Percentiles rank a stretch among this genome's conserved stretches.
These are phyloP conservation scores for Pseudotsuga menziesii DNA, from an alignment of 75 land plant species.

Conservation along the genomic window DNA sequence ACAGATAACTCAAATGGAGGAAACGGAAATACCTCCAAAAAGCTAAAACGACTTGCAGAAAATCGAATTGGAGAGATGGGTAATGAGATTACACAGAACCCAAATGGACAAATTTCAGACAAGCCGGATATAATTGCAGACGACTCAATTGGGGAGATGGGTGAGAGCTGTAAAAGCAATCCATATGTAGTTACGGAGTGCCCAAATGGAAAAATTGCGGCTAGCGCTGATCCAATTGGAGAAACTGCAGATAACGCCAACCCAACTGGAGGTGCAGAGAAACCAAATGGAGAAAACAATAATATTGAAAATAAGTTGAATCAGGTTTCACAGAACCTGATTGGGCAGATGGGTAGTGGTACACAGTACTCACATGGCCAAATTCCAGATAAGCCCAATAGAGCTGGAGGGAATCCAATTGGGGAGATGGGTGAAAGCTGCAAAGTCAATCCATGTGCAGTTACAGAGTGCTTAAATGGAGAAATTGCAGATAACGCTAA, in stretches of 20 bases:
- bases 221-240: neutral
- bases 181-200: neutral
- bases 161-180: neutral
- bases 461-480: neutral
- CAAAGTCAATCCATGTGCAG: neutral
- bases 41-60: too few species aligned
- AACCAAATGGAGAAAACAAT: too few species aligned
- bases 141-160: neutral
- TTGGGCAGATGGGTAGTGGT: too few species aligned
- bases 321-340: too few species aligned
- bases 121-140: too few species aligned
- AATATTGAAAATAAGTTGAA: too few species aligned
- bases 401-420: too few species aligned
- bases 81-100: neutral
- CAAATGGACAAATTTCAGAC: neutral
- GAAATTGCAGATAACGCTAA: neutral
- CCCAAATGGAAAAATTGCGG: neutral
- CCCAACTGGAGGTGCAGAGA: too few species aligned
- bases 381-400: too few species aligned
- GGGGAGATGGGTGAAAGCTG: neutral
- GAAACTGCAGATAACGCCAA: neutral
- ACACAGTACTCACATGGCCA: too few species aligned
- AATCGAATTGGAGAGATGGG: neutral
- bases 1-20: neutral
- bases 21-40: too few species aligned